These are phyloP conservation scores for Suillus alpinus DNA, from an alignment of 768 basidiomycete genomes.

Conservation along the genomic window DNA sequence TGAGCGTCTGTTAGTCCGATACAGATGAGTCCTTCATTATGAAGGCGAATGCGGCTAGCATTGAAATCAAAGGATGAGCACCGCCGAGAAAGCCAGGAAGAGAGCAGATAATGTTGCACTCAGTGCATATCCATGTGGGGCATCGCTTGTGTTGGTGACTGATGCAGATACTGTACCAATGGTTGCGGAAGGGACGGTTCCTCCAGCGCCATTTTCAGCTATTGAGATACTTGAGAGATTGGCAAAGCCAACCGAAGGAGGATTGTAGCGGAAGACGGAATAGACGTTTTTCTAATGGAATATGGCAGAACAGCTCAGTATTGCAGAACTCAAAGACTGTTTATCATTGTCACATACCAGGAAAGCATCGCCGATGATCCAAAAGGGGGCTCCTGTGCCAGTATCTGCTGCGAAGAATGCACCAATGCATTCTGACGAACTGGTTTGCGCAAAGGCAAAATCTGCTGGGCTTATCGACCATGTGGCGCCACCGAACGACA, in stretches of 20 bases:
- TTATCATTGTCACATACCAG: constrained; percentile 24
- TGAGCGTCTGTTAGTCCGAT: neutral
- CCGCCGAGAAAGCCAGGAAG: neutral
- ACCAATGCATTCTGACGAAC: constrained; percentile 45
- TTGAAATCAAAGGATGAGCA: neutral
- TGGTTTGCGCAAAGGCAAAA: constrained; percentile 41
- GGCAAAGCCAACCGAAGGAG: constrained; percentile 52
- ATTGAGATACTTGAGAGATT: constrained; percentile 32
- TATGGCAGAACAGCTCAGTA: neutral
- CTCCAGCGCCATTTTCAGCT: constrained; percentile 28
- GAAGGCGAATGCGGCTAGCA: neutral
- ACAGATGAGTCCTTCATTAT: neutral
- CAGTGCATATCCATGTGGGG: constrained; percentile 1
- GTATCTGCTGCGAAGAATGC: constrained; percentile 47
- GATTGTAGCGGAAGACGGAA: constrained; percentile 50
- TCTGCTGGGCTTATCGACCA: constrained; percentile 51
- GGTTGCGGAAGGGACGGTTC: constrained; percentile 50
- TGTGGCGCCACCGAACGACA: constrained; percentile 43
- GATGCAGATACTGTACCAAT: constrained; percentile 50
- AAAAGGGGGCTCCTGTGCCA: constrained; percentile 33
- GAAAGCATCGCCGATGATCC: constrained; percentile 57
- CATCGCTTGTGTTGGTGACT: constrained; percentile 31
- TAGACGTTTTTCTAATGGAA: constrained; percentile 50
- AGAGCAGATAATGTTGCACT: neutral
- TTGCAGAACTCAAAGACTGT: neutral